Conservation (phyloP, 1,139 yeast species). For the Hyphopichia burtonii region DNA sequence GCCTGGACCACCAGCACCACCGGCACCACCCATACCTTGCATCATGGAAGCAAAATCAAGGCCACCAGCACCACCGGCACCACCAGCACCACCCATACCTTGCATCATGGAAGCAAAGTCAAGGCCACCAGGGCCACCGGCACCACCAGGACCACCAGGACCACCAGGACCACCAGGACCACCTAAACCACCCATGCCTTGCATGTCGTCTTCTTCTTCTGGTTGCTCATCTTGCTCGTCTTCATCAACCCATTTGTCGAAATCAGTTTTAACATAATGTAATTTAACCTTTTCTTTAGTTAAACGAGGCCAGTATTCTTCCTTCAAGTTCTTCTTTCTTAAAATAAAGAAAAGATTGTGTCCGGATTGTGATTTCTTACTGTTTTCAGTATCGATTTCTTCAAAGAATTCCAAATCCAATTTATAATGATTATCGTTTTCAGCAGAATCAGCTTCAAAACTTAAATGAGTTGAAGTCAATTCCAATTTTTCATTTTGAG, state of each 20-base stretch:
- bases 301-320: slow-evolving; percentile 91
- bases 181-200: slow-evolving; percentile 28
- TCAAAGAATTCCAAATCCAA: slow-evolving; percentile 69
- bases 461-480: slow-evolving; percentile 58
- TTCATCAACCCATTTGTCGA: slow-evolving; percentile 96
- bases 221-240: slow-evolving; percentile 78
- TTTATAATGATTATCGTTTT: slow-evolving; percentile 46
- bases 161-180: slow-evolving; percentile 29
- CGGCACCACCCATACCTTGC: slow-evolving; percentile 19
- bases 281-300: slow-evolving; percentile 71
- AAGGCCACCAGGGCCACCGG: slow-evolving; percentile 17
- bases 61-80: slow-evolving; percentile 30
- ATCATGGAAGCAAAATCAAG: slow-evolving; percentile 21
- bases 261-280: slow-evolving; percentile 86
- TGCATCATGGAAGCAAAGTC: slow-evolving; percentile 8
- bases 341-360: slow-evolving; percentile 69
- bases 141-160: slow-evolving; percentile 28
- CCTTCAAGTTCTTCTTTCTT: slow-evolving; percentile 64
- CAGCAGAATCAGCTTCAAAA: slow-evolving; percentile 57
- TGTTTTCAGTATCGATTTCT: slow-evolving; percentile 66
- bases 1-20: slow-evolving; percentile 30
- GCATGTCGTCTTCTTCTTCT: slow-evolving; percentile 45
- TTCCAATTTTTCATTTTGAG: slow-evolving; percentile 60
- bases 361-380: slow-evolving; percentile 63
- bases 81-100: slow-evolving; percentile 32